Conservation (phyloP, 2,329 filamentous ascomycete species). For the Pseudogymnoascus sp. region DNA sequence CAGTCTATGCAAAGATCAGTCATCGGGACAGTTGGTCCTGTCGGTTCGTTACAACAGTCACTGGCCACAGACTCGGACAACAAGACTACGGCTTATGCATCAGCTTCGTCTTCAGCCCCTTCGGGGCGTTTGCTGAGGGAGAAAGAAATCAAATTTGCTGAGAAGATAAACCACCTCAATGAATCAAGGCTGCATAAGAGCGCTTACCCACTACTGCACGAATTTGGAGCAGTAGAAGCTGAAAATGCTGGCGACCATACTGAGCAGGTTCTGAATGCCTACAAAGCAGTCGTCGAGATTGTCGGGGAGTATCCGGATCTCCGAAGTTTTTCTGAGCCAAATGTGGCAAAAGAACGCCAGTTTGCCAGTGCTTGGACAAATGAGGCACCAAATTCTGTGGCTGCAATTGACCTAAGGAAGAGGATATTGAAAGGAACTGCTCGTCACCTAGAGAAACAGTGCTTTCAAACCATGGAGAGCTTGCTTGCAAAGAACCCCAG, state of each 20-base stretch:
- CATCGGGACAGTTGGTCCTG: slow-evolving; percentile 68
- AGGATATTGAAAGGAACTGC: slow-evolving; percentile 74
- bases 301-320: slow-evolving; percentile 61
- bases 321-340: slow-evolving; percentile 50
- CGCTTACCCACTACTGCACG: slow-evolving; percentile 65
- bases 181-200: slow-evolving; percentile 56
- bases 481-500: slow-evolving; percentile 75
- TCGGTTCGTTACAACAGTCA: slow-evolving; percentile 51
- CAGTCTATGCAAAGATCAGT: slow-evolving; percentile 75
- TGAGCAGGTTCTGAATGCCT: slow-evolving; percentile 71
- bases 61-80: slow-evolving; percentile 64
- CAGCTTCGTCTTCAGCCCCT: slow-evolving; percentile 29
- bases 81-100: slow-evolving; percentile 39
- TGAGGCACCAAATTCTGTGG: slow-evolving; percentile 56
- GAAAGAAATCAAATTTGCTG: slow-evolving; percentile 74
- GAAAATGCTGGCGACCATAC: slow-evolving; percentile 63
- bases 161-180: slow-evolving; percentile 74
- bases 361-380: slow-evolving; percentile 73
- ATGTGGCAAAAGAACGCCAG: slow-evolving; percentile 63
- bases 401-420: slow-evolving; percentile 62
- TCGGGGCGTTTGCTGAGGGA: slow-evolving; percentile 73
- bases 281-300: slow-evolving; percentile 71
- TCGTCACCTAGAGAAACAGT: slow-evolving; percentile 70
- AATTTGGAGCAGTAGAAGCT: slow-evolving; percentile 67
- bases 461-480: slow-evolving; percentile 68